Evolutionary conservation across 495 filamentous ascomycete genomes (phyloP), one percentile per base, ranked within the genome.

Genomic region (Daldinia concentrica): DNA sequence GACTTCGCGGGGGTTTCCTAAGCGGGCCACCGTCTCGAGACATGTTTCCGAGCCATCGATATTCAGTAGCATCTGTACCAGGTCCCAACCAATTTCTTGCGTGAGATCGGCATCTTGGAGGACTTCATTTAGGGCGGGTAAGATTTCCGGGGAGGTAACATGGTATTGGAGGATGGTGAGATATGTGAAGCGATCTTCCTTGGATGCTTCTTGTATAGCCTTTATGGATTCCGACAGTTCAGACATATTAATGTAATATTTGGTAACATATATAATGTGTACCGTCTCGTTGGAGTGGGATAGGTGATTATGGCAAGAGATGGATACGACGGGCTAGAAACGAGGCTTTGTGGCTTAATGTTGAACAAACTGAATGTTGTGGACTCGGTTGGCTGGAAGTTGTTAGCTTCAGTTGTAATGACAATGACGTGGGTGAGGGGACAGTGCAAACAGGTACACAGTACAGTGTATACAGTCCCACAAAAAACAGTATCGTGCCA

Each of bases 1-100:
- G 39, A 98, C 95, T 76, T 99, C 95, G 59, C 95, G 84, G 0
- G 95, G 96, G 73, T 98, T 99, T 24, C 95, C 95, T 56, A 94
- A 81, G 9, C 90, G 84, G 19, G 96, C 95, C 62, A 87, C 82
- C 0, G 87, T 89, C 58, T 92, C 88, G 1, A 99, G 85, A 77
- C 94, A 97, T 73, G 86, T 80, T 41, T 89, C 86, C 3, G 90
- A 92, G 37, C 86, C 89, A 1, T 91, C 89, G 0, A 98, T 87
- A 17, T 91, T 90, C 19, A 98, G 82, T 2, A 99, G 87, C 54
- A 97, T 86, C 75, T 92, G 90, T 7, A 99, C 91, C 45, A 99
- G 80, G 76, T 99, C 95, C 95, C 95, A 99, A 51, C 95, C 96
- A 74, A 99, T 97, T 68, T 97, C 93, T 52, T 88, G 89, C 0